These are phyloP conservation scores for Exidia glandulosa DNA, from an alignment of 768 basidiomycete species.

Conservation along the genomic window DNA sequence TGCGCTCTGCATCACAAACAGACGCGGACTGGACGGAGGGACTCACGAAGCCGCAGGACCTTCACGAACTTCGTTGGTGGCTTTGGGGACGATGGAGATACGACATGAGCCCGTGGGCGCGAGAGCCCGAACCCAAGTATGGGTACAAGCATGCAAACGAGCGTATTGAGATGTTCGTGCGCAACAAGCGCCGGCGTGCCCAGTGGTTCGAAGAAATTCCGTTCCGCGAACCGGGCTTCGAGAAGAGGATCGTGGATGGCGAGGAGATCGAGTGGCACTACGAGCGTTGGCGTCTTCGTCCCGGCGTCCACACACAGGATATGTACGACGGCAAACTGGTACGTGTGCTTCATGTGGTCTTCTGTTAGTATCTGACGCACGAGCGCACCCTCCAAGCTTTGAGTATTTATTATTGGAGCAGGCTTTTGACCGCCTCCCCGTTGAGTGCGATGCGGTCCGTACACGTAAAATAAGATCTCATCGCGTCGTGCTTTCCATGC, in stretches of 20 bases:
- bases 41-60: not conserved
- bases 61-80: not conserved
- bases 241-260: not conserved
- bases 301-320: not conserved
- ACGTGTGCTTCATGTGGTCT: not conserved
- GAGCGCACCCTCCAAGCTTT: too few relatives aligned
- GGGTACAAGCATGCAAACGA: not conserved
- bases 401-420: too few relatives aligned
- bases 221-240: not conserved
- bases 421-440: too few relatives aligned
- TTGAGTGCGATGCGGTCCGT: too few relatives aligned
- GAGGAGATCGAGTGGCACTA: not conserved
- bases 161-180: not conserved
- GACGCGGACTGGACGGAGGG: not conserved
- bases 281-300: not conserved
- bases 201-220: not conserved
- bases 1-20: not conserved
- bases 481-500: too few relatives aligned
- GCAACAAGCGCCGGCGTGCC: not conserved
- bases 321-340: not conserved
- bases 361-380: too few relatives aligned
- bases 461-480: too few relatives aligned
- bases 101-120: not conserved
- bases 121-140: not conserved
- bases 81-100: not conserved